A percentile compares a stretch with the other conserved stretches of the same genome.
Evolutionary conservation across 768 basidiomycete genomes (phyloP).

Genomic region (Naganishia vaughanmartiniae): DNA sequence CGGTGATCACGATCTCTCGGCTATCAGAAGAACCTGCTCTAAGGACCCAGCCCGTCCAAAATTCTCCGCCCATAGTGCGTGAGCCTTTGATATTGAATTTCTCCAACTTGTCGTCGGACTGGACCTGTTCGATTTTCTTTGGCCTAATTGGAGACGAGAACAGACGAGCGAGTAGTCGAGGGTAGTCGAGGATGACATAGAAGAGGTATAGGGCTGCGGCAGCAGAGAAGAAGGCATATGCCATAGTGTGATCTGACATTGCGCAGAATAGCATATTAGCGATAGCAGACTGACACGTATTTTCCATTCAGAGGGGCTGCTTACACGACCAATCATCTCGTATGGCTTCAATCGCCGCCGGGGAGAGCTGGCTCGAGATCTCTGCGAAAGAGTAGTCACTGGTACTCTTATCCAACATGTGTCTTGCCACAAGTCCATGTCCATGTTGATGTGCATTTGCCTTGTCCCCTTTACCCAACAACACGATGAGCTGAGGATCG

Average conservation of each 20-base stretch:
- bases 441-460: not conserved
- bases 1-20: not conserved
- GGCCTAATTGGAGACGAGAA: slow-evolving; percentile 38
- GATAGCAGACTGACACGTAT: not conserved
- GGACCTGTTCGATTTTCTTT: not conserved
- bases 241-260: slow-evolving; percentile 27
- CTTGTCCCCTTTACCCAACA: not conserved
- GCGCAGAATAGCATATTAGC: not conserved
- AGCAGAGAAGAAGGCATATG: slow-evolving; percentile 38
- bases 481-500: not conserved
- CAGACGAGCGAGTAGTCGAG: slow-evolving; percentile 45
- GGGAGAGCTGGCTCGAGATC: not conserved
- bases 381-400: not conserved
- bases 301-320: not conserved
- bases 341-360: not conserved
- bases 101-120: not conserved
- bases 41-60: slow-evolving; percentile 36
- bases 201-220: slow-evolving; percentile 37
- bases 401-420: not conserved
- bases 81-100: not conserved
- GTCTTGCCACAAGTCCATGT: not conserved
- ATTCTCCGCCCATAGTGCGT: slow-evolving; percentile 34
- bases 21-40: slow-evolving; percentile 3
- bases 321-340: slow-evolving; percentile 21
- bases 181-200: slow-evolving; percentile 41